Evolutionary conservation across 257 asterid genomes (phyloP), one percentile per base, ranked within the genome.

Genomic region (Solanum bukasovii): DNA sequence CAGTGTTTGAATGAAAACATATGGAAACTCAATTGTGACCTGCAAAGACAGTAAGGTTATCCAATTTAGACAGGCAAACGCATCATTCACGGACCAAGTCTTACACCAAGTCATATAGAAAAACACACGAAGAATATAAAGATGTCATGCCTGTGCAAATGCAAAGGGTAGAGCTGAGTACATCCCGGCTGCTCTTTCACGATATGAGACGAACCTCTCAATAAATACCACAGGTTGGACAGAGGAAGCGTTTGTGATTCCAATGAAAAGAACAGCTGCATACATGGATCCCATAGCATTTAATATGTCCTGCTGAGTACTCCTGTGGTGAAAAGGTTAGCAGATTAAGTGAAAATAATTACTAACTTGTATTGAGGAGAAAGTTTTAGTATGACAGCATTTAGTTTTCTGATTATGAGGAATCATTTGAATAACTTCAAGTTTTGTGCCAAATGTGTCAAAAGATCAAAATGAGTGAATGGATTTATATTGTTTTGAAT

Each of bases 251-350:
- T 96, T 96, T 46, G 98, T 94, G 90, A 96, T 92, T 29, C 99
- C 99, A 2, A 96, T 90, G 84, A 95, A 96, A 44, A 96, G 85
- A 73, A 96, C 98, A 9, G 99, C 98, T 31, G 98, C 96, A 71
- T 96, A 96, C 98, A 96, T 94, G 86, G 99, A 96, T 13, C 99
- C 99, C 99, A 96, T 96, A 27, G 99, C 98, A 56, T 96, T 96
- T 87, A 92, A 93, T 82, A 96, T 92, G 86, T 96, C 99, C 92
- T 96, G 99, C 87, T 92, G 92, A 4, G 92, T 92, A 18, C 89
- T 93, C 92, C 99, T 96, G 95, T 14, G 85, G 35, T 87, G 11
- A 84, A 82, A 81, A 81, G 18, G 40, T 46, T 81, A 38, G 20
- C 27, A 27, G 42, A 46, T 46, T 46, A 46, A 46, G 40, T 13